phyloP scores from a whole-genome alignment of 2,329 filamentous ascomycete species.

The Bertia moriformis region DNA sequence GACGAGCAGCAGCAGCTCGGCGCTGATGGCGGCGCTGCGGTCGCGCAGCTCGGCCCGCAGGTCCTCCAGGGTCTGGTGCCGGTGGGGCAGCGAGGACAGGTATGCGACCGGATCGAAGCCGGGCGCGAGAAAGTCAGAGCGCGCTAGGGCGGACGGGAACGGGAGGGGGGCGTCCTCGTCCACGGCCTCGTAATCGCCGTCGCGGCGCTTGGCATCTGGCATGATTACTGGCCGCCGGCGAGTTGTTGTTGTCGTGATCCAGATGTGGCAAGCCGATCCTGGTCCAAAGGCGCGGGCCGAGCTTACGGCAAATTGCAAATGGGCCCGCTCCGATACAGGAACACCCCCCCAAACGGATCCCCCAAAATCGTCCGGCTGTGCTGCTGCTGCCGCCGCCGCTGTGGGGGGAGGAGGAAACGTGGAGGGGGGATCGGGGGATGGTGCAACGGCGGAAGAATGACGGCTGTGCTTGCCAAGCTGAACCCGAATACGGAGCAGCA shows the following conservation, averaged over 20 bases:
- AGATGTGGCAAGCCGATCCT: no score
- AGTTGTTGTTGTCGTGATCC: constrained; percentile 7
- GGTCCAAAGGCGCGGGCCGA: no score
- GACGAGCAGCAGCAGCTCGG: constrained; percentile 83
- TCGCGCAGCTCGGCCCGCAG: constrained; percentile 73
- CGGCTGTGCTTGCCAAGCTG: neutral
- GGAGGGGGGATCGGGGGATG: constrained; percentile 13
- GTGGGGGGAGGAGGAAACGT: constrained; percentile 20
- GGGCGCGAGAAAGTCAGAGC: constrained; percentile 64
- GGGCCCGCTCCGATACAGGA: no score
- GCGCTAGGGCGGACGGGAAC: constrained; percentile 73
- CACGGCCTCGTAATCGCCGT: constrained; percentile 16
- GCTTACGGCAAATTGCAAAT: no score
- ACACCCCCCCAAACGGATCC: no score
- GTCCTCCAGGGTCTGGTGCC: constrained; percentile 92
- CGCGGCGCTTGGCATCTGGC: neutral
- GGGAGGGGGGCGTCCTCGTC: constrained; percentile 66
- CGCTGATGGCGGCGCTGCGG: constrained; percentile 63
- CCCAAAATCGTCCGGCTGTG: no score
- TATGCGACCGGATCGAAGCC: constrained; percentile 71
- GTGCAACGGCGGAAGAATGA: constrained; percentile 5
- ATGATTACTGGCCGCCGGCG: neutral
- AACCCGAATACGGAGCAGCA: neutral
- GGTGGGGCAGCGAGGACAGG: constrained; percentile 64
- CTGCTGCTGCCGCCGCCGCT: constrained; percentile 11